Percentiles rank a stretch among this genome's conserved stretches.
Evolutionary conservation across 2,329 filamentous ascomycete genomes (phyloP).

Genomic region (Neonectria hederae): DNA sequence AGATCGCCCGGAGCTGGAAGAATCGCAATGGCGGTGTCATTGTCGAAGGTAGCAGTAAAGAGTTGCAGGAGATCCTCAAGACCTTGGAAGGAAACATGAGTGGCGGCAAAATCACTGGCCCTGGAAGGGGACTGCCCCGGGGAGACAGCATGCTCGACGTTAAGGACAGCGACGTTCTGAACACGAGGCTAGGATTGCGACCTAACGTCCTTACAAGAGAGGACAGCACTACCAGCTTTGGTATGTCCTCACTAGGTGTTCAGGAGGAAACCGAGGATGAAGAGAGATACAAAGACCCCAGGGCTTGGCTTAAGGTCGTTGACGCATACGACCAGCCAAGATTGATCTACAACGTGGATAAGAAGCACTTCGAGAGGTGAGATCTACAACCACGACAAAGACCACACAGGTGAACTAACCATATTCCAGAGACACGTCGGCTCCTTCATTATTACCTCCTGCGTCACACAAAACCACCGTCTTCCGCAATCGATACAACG

Average conservation of each 20-base stretch:
- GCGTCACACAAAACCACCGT: slow-evolving; percentile 84
- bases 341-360: slow-evolving; percentile 77
- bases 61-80: slow-evolving; percentile 84
- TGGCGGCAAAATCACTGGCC: slow-evolving; percentile 75
- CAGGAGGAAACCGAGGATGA: slow-evolving; percentile 66
- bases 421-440: slow-evolving; percentile 62
- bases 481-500: slow-evolving; percentile 90
- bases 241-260: slow-evolving; percentile 62
- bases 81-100: slow-evolving; percentile 88
- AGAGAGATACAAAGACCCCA: slow-evolving; percentile 71
- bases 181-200: slow-evolving; percentile 65
- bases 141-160: slow-evolving; percentile 71
- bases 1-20: slow-evolving; percentile 92
- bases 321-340: slow-evolving; percentile 87
- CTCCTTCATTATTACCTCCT: slow-evolving; percentile 77
- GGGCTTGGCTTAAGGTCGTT: slow-evolving; percentile 85
- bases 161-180: slow-evolving; percentile 61
- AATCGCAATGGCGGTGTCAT: slow-evolving; percentile 88
- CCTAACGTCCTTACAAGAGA: slow-evolving; percentile 59
- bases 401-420: slow-evolving; percentile 29
- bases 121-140: slow-evolving; percentile 60
- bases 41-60: slow-evolving; percentile 80
- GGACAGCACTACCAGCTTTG: slow-evolving; percentile 73
- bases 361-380: slow-evolving; percentile 90
- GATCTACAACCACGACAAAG: slow-evolving; percentile 15